Conservation (phyloP, 164 flowering plant genomes). For the Stephania japonica region DNA sequence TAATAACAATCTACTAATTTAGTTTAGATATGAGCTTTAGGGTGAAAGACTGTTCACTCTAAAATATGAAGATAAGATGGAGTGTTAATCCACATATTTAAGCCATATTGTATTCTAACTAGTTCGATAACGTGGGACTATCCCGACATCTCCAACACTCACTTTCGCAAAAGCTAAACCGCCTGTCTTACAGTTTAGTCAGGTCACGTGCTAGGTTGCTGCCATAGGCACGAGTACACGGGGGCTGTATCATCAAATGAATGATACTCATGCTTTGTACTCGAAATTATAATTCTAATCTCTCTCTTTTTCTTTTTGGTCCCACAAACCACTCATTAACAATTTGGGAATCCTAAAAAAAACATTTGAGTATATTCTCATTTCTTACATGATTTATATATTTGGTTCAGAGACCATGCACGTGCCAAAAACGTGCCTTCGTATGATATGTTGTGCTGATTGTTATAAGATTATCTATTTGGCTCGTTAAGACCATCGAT, state of each 20-base stretch:
- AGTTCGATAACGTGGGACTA: no score
- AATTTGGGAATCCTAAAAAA: neutral
- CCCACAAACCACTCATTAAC: neutral
- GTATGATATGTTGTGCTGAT: neutral
- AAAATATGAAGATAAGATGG: no score
- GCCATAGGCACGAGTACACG: neutral
- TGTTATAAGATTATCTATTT: neutral
- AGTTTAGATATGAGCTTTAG: no score
- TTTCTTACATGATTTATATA: neutral
- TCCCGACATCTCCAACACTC: no score
- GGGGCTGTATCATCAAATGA: neutral
- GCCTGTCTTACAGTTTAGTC: no score
- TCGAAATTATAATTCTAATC: neutral
- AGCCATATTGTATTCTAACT: no score
- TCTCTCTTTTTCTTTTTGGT: neutral
- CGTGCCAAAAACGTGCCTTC: neutral
- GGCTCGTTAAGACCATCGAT: neutral
- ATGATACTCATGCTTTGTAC: neutral
- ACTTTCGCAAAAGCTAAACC: no score
- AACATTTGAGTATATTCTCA: neutral
- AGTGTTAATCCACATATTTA: no score
- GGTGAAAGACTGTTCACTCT: no score
- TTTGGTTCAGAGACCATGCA: neutral
- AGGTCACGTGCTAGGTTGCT: neutral
- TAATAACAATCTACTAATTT: no score